Evolutionary conservation across 352 stramenopile species (phyloP), one percentile per base, ranked within the genome.

Genomic region (Pythium utonaiense): DNA sequence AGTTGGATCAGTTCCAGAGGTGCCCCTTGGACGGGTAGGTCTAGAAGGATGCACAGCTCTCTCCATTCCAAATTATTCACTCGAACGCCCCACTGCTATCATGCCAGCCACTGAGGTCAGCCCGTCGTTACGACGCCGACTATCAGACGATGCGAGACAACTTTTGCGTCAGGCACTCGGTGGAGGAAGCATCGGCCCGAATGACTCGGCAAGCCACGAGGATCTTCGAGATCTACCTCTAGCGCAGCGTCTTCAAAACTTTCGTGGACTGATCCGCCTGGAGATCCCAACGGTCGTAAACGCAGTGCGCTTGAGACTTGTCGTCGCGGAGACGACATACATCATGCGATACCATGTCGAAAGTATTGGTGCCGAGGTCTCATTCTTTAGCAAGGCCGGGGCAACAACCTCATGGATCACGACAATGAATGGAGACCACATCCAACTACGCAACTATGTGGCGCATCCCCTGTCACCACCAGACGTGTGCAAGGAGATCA

Each of bases 61-160:
- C 9, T 33, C n/a, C 36, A 44, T 44, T 44, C 36, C 9, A 4
- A 17, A 44, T 24, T 24, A 44, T 44, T 17, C n/a, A 7, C 14
- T 24, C 5, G 41, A 40, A 17, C 16, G 9, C 40, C 6, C 10
- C 14, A 7, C 84, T n/a, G 28, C 28, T 33, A 33, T 33, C 28
- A 33, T 88, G 74, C 78, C 75, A 28, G 71, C 71, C 41, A 82
- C 75, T 1, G 55, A 80, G 69, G 72, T 80, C 17, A 85, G 67
- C 50, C 74, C 74, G 3, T 62, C 71, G 17, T 31, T 91, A 45
- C 67, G 75, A 13, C 68, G 80, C 12, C 70, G 74, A 19, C 66
- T 91, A 19, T 89, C 77, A 31, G 76, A 91, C 36, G 76, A 86
- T 45, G 78, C 77, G 0, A 70, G 80, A n/a, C 66, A 78, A 54